phyloP scores from a whole-genome alignment of 371 early-diverging fungal species.

The Circinella minor region DNA sequence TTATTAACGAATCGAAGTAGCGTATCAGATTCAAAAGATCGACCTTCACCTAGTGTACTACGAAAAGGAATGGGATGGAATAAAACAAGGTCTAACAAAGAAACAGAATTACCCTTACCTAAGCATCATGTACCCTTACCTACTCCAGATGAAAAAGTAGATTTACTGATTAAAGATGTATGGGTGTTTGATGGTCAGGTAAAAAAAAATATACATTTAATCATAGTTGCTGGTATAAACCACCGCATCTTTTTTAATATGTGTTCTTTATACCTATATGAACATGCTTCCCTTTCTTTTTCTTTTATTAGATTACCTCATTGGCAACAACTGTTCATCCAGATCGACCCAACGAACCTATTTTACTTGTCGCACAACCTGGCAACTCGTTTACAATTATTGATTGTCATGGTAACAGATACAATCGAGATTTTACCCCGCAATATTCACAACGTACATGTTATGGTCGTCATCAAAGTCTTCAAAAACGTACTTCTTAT shows the following conservation, averaged over 20 bases:
- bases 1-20: conserved; percentile 9
- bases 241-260: too few relatives aligned
- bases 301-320: conserved; percentile 38
- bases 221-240: too few relatives aligned
- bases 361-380: conserved; percentile 65
- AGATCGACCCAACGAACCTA: conserved; percentile 43
- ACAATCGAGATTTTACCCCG: conserved; percentile 53
- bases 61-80: conserved; percentile 30
- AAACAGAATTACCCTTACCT: conserved; percentile 14
- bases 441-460: conserved; percentile 28
- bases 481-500: conserved; percentile 9
- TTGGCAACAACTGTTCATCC: conserved; percentile 45
- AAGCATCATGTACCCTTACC: conserved; percentile 11
- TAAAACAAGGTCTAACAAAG: conserved; percentile 12
- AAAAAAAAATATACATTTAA: neutral
- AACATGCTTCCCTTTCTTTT: neutral
- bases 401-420: conserved; percentile 58
- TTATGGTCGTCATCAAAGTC: conserved; percentile 20
- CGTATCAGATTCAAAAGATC: conserved; percentile 19
- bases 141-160: conserved; percentile 17
- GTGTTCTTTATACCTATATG: neutral
- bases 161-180: conserved; percentile 54
- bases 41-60: conserved; percentile 10
- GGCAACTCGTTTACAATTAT: conserved; percentile 66
- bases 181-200: conserved; percentile 70